Base-by-base conservation (phyloP, 768 basidiomycete genomes). In the Nidula microcarpa region DNA sequence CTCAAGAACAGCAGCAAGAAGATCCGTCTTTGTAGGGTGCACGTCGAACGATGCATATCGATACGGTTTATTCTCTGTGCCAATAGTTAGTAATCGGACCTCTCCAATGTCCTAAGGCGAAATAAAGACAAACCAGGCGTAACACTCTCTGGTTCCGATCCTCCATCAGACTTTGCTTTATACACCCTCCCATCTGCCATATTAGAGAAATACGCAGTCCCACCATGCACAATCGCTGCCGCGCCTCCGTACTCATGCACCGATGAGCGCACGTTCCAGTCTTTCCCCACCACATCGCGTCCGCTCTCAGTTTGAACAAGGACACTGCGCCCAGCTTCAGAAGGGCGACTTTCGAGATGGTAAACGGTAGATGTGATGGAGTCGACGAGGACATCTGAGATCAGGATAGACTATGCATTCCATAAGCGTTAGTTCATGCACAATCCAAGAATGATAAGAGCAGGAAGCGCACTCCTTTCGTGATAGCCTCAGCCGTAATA, bases 211-310 rank as follows among this genome's bases (percentile, higher is more conserved):
- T 84, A 84, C 6, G 80, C 66, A 9, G 71, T 65, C 6, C 74
- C 77, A 39, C 70, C 71, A 53, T 79, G 67, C 1, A 81, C 81
- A 16, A 79, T 73, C 1, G 82, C 82, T 1, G 84, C 69, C 2
- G 75, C 81, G 10, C 89, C 89, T 0, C 89, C 88, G 50, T 89
- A 89, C 63, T 89, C 88, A 23, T 88, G 23, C 23, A 30, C 23
- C 23, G 23, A 30, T 30, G 23, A 30, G 23, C 80, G 73, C 3
- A 81, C 80, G 62, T 86, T 85, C 75, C 79, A 88, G 72, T 74
- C 33, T 68, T 60, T 1, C 76, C 16, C 39, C 10, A 84, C 73
- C 18, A 87, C 61, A 46, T 91, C 89, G 41, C 66, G 64, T 17
- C 72, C 69, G 4, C 68, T 67, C 23, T 66, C 50, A 0, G 82